Percentiles rank a stretch among this genome's conserved stretches.
Evolutionary conservation across 1,139 yeast species (phyloP).

Genomic region (Diutina scorzettiae): DNA sequence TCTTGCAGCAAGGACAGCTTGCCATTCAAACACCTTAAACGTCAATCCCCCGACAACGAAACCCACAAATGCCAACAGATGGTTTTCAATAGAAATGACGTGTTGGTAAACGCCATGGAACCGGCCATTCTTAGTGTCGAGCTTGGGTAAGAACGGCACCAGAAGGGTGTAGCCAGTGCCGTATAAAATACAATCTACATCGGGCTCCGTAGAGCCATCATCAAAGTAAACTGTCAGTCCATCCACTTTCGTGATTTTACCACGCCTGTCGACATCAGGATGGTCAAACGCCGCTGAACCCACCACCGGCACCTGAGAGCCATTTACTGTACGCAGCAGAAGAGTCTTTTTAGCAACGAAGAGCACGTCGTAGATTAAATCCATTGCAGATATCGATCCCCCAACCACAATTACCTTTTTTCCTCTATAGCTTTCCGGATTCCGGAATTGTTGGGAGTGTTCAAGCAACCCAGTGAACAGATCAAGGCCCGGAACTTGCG

Average conservation of each 20-base stretch:
- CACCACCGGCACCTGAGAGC: not conserved
- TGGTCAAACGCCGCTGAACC: conserved; percentile 5
- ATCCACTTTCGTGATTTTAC: not conserved
- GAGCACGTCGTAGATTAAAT: not conserved
- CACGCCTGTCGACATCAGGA: not conserved
- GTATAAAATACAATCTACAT: conserved; percentile 1
- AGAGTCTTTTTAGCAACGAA: conserved; percentile 5
- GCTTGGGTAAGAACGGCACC: not conserved
- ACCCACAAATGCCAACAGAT: not conserved
- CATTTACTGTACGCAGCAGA: conserved; percentile 2
- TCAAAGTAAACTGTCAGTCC: conserved; percentile 5
- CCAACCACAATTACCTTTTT: conserved; percentile 3
- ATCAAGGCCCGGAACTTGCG: not conserved
- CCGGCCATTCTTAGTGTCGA: not conserved
- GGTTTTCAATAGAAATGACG: conserved; percentile 2
- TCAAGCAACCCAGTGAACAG: not conserved
- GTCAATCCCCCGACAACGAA: conserved; percentile 4
- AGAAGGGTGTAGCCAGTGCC: conserved; percentile 1
- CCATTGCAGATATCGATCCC: conserved; percentile 2
- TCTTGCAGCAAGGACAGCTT: conserved; percentile 3
- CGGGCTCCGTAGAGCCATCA: not conserved
- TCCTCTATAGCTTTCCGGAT: not conserved
- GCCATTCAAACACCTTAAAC: conserved; percentile 5
- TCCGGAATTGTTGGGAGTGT: conserved; percentile 1
- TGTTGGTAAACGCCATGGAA: conserved; percentile 3